Percentiles rank a stretch among this genome's conserved stretches.
Evolutionary conservation across 345 rosid species (phyloP).

Genomic region (Euphorbia pulcherrima): DNA sequence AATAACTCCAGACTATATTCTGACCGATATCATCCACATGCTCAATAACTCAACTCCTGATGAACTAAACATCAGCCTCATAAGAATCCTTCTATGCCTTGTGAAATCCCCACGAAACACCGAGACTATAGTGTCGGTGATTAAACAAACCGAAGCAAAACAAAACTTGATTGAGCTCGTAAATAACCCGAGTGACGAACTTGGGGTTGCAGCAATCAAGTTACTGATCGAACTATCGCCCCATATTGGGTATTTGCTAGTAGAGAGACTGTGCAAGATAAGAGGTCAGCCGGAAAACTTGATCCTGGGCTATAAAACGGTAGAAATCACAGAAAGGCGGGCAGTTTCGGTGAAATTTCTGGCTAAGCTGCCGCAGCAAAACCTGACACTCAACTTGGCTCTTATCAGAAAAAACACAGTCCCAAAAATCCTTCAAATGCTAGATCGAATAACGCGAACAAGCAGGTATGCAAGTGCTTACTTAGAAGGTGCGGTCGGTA

Average conservation of each 20-base stretch:
- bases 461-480: constrained; percentile 60
- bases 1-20: constrained; percentile 60
- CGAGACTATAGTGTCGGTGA: constrained; percentile 47
- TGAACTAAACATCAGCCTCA: constrained; percentile 58
- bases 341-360: constrained; percentile 71
- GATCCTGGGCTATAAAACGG: constrained; percentile 38
- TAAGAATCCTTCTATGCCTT: constrained; percentile 64
- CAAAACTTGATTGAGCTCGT: constrained; percentile 62
- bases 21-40: constrained; percentile 61
- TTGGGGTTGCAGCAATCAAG: constrained; percentile 61
- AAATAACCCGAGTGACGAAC: constrained; percentile 65
- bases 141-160: constrained; percentile 71
- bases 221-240: constrained; percentile 61
- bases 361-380: constrained; percentile 77
- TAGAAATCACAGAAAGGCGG: constrained; percentile 60
- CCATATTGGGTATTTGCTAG: constrained; percentile 57
- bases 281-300: constrained; percentile 73
- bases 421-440: constrained; percentile 48
- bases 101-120: constrained; percentile 54
- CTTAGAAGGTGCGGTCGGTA: constrained; percentile 77
- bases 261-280: constrained; percentile 70
- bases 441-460: constrained; percentile 50
- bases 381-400: constrained; percentile 69
- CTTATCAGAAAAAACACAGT: constrained; percentile 47
- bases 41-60: constrained; percentile 66